Conservation (phyloP, 805 yeast species). For the Candida anglica region DNA sequence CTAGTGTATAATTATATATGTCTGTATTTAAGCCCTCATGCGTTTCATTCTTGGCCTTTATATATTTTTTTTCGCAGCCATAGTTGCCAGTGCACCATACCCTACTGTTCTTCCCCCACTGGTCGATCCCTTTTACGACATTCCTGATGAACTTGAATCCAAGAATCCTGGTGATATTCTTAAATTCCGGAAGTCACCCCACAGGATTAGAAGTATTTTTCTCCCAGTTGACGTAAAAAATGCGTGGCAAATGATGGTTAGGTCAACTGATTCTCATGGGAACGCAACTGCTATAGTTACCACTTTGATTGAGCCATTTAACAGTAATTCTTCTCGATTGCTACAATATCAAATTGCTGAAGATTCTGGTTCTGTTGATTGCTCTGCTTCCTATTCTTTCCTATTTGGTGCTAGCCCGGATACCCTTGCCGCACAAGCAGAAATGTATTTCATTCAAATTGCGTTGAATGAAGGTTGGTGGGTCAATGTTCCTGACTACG, state of each 20-base stretch:
- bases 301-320: constrained; percentile 25
- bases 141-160: constrained; percentile 12
- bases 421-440: constrained; percentile 7
- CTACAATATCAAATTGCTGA: constrained; percentile 25
- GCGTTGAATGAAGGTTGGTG: constrained; percentile 12
- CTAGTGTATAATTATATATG: too few relatives aligned
- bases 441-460: constrained; percentile 10
- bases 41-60: too few relatives aligned
- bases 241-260: constrained; percentile 18
- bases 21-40: too few relatives aligned
- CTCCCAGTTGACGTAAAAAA: constrained; percentile 12
- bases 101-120: constrained; percentile 6
- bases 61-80: too few relatives aligned
- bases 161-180: constrained; percentile 13
- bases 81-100: too few relatives aligned
- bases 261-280: constrained; percentile 21
- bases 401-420: constrained; percentile 9
- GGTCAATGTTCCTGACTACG: constrained; percentile 14
- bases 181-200: constrained; percentile 17
- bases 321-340: constrained; percentile 21
- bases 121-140: constrained; percentile 12
- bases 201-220: constrained; percentile 11
- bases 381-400: constrained; percentile 25
- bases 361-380: constrained; percentile 22
- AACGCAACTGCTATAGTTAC: constrained; percentile 20